Evolutionary conservation across 768 basidiomycete species (phyloP).

Genomic region (Russula griseocarnosa): DNA sequence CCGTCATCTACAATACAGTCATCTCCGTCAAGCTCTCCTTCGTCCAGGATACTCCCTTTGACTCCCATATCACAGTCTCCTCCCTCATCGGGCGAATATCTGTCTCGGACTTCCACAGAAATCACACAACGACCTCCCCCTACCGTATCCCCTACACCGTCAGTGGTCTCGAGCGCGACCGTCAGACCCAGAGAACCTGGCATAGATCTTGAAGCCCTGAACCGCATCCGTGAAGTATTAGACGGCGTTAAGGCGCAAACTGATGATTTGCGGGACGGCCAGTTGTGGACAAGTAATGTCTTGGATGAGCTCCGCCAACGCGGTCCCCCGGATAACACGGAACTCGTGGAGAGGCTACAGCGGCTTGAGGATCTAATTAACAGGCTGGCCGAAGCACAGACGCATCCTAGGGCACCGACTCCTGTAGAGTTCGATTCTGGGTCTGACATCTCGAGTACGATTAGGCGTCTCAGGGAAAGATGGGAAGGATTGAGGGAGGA

Average conservation of each 20-base stretch:
- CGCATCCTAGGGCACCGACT: conserved; percentile 23
- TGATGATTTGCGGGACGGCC: conserved; percentile 57
- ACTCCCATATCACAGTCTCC: conserved; percentile 24
- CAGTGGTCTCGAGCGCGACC: conserved; percentile 38
- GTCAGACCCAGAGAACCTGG: conserved; percentile 31
- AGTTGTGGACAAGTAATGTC: conserved; percentile 54
- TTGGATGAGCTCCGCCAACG: conserved; percentile 58
- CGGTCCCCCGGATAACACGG: conserved; percentile 39
- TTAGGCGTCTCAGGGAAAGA: conserved; percentile 33
- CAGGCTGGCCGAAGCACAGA: conserved; percentile 18
- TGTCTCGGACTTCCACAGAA: conserved; percentile 39
- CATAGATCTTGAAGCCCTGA: conserved; percentile 38
- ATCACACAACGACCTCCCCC: conserved; percentile 14
- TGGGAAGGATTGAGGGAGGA: conserved; percentile 33
- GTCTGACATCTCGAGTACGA: conserved; percentile 32
- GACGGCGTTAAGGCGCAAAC: conserved; percentile 57
- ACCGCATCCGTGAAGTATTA: conserved; percentile 51
- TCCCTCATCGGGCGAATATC: conserved; percentile 34
- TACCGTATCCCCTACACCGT: conserved; percentile 37
- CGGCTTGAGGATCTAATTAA: conserved; percentile 27
- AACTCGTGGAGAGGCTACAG: conserved; percentile 24
- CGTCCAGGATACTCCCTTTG: conserved; percentile 15
- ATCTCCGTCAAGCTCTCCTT: conserved; percentile 30
- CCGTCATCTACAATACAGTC: conserved; percentile 39
- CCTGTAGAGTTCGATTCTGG: conserved; percentile 35